Conservation (phyloP, 2,329 filamentous ascomycete genomes). For the Amauroascus niger region DNA sequence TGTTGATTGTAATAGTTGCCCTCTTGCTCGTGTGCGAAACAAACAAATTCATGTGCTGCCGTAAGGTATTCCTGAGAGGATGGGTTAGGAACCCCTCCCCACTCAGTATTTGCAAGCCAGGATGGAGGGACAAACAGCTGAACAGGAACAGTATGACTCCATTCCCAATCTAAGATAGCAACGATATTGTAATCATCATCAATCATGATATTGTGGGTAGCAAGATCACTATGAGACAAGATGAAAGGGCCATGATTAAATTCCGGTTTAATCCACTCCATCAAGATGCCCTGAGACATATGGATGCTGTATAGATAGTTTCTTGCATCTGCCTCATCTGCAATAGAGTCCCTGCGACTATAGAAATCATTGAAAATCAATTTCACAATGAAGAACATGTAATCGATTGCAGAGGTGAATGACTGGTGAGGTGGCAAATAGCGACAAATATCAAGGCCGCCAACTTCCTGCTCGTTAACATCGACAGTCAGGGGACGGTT, state of each 20-base stretch:
- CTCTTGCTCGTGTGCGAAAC: background rate
- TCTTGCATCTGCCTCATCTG: conserved; percentile 11
- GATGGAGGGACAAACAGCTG: conserved; percentile 12
- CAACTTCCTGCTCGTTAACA: conserved; percentile 9
- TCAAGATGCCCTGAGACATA: background rate
- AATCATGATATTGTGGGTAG: conserved; percentile 9
- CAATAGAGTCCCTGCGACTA: conserved; percentile 1
- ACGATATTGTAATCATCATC: conserved; percentile 8
- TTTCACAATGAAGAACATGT: conserved; percentile 1
- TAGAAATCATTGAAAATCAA: conserved; percentile 12
- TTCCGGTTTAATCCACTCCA: conserved; percentile 9
- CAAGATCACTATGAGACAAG: conserved; percentile 13
- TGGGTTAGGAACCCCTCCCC: background rate
- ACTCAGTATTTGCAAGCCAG: background rate
- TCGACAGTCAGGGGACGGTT: conserved; percentile 7
- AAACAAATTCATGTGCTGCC: background rate
- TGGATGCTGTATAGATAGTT: conserved; percentile 12
- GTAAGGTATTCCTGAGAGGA: background rate
- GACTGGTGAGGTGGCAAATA: background rate
- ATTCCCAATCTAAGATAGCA: conserved; percentile 9
- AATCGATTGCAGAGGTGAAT: conserved; percentile 8
- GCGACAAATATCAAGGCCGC: background rate
- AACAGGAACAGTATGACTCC: conserved; percentile 10
- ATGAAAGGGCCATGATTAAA: conserved; percentile 13
- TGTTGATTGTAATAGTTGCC: background rate